These are phyloP conservation scores for Delitschia confertaspora DNA, from an alignment of 495 filamentous ascomycete species.

Conservation along the genomic window DNA sequence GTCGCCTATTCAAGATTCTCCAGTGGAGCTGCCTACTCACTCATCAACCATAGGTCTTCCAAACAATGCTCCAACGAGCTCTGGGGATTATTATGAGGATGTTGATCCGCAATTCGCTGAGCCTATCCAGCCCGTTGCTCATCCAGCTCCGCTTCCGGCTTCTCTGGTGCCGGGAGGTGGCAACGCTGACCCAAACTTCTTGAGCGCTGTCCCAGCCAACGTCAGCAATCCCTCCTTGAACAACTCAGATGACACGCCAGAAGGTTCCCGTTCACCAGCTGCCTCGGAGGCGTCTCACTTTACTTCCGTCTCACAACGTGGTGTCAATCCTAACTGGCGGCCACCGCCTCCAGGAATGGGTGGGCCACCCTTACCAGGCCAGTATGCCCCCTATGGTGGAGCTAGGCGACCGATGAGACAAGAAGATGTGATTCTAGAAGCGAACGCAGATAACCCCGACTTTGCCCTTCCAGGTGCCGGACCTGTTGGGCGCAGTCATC, in stretches of 20 bases:
- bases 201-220: slow-evolving; percentile 15
- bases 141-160: slow-evolving; percentile 25
- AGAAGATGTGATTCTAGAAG: slow-evolving; percentile 28
- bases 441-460: slow-evolving; percentile 28
- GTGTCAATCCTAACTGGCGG: slow-evolving; percentile 78
- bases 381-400: slow-evolving; percentile 20
- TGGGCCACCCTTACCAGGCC: slow-evolving; percentile 20
- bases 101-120: slow-evolving; percentile 78
- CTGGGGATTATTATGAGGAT: slow-evolving; percentile 79
- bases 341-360: slow-evolving; percentile 37
- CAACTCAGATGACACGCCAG: slow-evolving; percentile 49
- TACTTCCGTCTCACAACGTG: slow-evolving; percentile 75
- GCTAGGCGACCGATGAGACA: slow-evolving; percentile 16
- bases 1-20: slow-evolving; percentile 30
- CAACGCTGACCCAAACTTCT: slow-evolving; percentile 19
- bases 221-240: slow-evolving; percentile 11
- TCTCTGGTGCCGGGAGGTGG: slow-evolving; percentile 30
- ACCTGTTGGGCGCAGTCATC: slow-evolving; percentile 12
- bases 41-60: slow-evolving; percentile 29
- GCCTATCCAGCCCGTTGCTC: slow-evolving; percentile 24
- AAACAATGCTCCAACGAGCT: slow-evolving; percentile 39
- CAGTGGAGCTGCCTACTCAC: slow-evolving; percentile 38
- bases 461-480: slow-evolving; percentile 25
- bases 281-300: slow-evolving; percentile 70
- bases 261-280: slow-evolving; percentile 63